Conservation (phyloP, 2,329 filamentous ascomycete species). For the Purpureocillium lavendulum region DNA sequence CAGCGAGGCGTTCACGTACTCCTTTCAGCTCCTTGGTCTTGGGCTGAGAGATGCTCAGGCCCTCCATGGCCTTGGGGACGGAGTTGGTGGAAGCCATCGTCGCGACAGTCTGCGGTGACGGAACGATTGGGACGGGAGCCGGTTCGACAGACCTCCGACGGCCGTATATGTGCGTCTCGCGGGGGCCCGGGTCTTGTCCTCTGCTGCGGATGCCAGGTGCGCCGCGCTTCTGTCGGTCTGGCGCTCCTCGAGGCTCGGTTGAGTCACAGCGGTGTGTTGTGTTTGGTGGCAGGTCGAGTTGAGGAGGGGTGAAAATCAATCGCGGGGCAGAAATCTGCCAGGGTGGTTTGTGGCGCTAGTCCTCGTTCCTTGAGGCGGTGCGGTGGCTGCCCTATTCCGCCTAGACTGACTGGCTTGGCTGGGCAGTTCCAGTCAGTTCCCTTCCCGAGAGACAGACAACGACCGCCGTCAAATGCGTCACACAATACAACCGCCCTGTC, state of each 20-base stretch:
- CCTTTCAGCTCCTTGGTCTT: slow-evolving; percentile 55
- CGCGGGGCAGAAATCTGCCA: slow-evolving; percentile 20
- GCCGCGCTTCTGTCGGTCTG: slow-evolving; percentile 2
- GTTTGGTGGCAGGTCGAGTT: not conserved
- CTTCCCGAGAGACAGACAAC: too few species aligned
- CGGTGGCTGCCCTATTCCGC: slow-evolving; percentile 11
- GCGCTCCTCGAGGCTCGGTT: slow-evolving; percentile 6
- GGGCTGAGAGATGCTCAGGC: slow-evolving; percentile 34
- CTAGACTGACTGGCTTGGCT: not conserved
- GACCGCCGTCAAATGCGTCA: not conserved
- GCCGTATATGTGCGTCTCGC: slow-evolving; percentile 1
- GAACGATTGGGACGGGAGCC: too few species aligned
- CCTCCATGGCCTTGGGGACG: slow-evolving; percentile 40
- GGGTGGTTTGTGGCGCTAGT: slow-evolving; percentile 8
- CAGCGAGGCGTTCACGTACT: slow-evolving; percentile 24
- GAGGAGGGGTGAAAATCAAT: slow-evolving; percentile 26
- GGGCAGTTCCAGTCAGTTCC: too few species aligned
- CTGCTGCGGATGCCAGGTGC: slow-evolving; percentile 3
- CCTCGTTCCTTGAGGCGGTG: slow-evolving; percentile 14
- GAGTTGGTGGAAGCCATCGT: slow-evolving; percentile 33
- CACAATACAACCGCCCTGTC: not conserved
- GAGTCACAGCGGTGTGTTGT: slow-evolving; percentile 20
- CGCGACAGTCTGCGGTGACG: slow-evolving; percentile 5
- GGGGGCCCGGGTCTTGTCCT: slow-evolving; percentile 1
- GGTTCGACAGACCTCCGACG: too few species aligned